phyloP scores from a whole-genome alignment of 352 stramenopile genomes.

The Globisporangium orthogonon region DNA sequence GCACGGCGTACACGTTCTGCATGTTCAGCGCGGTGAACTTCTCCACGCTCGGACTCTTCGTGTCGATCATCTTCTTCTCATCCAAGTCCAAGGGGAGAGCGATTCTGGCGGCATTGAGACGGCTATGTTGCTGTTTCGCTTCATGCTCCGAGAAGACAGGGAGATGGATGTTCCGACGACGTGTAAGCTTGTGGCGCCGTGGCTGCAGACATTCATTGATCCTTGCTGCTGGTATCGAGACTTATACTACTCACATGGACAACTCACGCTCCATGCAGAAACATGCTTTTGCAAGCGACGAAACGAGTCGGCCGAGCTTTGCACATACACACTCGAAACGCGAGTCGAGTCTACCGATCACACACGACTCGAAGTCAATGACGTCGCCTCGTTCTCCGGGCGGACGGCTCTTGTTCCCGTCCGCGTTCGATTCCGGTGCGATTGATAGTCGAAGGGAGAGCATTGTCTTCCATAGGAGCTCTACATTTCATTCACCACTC shows the following conservation, averaged over 20 bases:
- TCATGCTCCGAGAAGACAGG: background rate
- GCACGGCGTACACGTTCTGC: conserved; percentile 20
- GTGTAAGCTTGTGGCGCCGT: no score
- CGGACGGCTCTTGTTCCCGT: conserved; percentile 15
- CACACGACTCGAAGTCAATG: conserved; percentile 8
- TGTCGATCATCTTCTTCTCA: conserved; percentile 25
- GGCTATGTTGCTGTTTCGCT: background rate
- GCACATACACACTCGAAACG: conserved; percentile 6
- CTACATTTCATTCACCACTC: background rate
- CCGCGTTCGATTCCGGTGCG: conserved; percentile 25
- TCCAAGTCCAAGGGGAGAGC: conserved; percentile 13
- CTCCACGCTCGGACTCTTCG: conserved; percentile 23
- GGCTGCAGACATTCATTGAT: no score
- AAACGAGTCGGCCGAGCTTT: no score
- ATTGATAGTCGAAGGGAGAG: no score
- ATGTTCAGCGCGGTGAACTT: conserved; percentile 30
- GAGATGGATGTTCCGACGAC: background rate
- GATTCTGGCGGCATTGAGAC: conserved; percentile 4
- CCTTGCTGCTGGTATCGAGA: no score
- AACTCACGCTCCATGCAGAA: no score
- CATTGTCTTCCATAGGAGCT: no score
- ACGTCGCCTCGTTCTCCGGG: conserved; percentile 13
- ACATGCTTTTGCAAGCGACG: no score
- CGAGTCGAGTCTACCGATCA: conserved; percentile 2
- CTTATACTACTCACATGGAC: no score